phyloP scores from a whole-genome alignment of 2,329 filamentous ascomycete species.

The Aureobasidium sp. region DNA sequence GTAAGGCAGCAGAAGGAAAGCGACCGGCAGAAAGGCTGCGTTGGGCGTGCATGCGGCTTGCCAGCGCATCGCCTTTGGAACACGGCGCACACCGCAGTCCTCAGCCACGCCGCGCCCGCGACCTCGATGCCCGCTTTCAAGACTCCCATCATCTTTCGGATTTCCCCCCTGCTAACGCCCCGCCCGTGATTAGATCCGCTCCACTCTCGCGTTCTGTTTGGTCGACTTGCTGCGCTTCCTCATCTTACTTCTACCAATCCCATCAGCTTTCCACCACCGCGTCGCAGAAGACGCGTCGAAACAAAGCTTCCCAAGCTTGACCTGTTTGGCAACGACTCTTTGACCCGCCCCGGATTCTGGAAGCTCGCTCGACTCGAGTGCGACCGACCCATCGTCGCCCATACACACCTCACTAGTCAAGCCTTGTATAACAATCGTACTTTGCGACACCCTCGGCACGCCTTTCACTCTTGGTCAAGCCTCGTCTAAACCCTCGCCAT shows the following conservation, averaged over 20 bases:
- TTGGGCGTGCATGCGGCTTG: conserved; percentile 7
- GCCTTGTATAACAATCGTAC: background rate
- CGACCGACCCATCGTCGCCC: background rate
- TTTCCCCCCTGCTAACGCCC: background rate
- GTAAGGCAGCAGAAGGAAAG: conserved; percentile 7
- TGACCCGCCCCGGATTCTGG: background rate
- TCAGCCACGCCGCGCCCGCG: conserved; percentile 6
- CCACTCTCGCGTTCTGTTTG: conserved; percentile 10
- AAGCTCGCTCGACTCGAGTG: background rate
- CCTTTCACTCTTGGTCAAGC: background rate
- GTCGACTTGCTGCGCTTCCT: background rate
- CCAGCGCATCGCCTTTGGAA: conserved; percentile 7
- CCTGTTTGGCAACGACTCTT: background rate
- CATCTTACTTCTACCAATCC: conserved; percentile 9
- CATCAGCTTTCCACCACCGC: background rate
- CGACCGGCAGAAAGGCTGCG: background rate
- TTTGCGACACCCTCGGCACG: background rate
- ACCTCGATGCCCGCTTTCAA: background rate
- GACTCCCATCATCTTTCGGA: background rate
- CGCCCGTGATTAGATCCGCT: conserved; percentile 11
- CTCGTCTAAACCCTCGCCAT: background rate
- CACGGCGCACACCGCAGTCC: conserved; percentile 1
- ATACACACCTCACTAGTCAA: background rate
- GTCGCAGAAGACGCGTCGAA: conserved; percentile 5
- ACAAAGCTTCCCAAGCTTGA: background rate